Percentiles rank a stretch among this genome's conserved stretches.
Conservation (phyloP, 352 stramenopile genomes). For the Globisporangium cystogenes region DNA sequence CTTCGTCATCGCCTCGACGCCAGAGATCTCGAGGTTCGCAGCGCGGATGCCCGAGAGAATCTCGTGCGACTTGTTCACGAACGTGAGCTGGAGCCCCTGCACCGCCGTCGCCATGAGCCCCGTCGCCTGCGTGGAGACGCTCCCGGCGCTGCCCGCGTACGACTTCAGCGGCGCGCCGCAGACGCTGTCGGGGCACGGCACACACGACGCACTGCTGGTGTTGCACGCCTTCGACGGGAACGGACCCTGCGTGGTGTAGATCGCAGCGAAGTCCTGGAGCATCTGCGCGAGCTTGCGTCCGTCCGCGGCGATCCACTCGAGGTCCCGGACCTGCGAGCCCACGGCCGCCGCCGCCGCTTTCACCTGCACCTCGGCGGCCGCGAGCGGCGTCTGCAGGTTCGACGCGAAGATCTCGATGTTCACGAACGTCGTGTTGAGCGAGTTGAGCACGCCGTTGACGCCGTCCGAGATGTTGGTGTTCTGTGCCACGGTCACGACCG, state of each 20-base stretch:
- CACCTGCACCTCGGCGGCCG: slow-evolving; percentile 35
- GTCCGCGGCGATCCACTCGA: slow-evolving; percentile 50
- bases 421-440: slow-evolving; percentile 60
- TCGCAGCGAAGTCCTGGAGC: slow-evolving; percentile 46
- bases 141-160: slow-evolving; percentile 29
- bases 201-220: slow-evolving; percentile 34
- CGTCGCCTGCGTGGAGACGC: slow-evolving; percentile 16
- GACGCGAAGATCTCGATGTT: slow-evolving; percentile 71
- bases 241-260: slow-evolving; percentile 45
- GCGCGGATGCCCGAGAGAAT: slow-evolving; percentile 38
- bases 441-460: slow-evolving; percentile 54
- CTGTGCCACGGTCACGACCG: slow-evolving; percentile 60
- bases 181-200: slow-evolving; percentile 43
- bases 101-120: slow-evolving; percentile 25
- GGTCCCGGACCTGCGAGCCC: slow-evolving; percentile 26
- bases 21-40: slow-evolving; percentile 40
- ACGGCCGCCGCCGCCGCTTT: slow-evolving; percentile 35
- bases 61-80: slow-evolving; percentile 30
- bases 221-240: slow-evolving; percentile 52
- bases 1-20: slow-evolving; percentile 44
- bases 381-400: slow-evolving; percentile 53
- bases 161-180: slow-evolving; percentile 40
- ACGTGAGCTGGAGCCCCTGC: slow-evolving; percentile 27
- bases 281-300: slow-evolving; percentile 46
- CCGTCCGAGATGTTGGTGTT: slow-evolving; percentile 80